Evolutionary conservation across 306 rosid species (phyloP).

Genomic region (Rubus idaeus): DNA sequence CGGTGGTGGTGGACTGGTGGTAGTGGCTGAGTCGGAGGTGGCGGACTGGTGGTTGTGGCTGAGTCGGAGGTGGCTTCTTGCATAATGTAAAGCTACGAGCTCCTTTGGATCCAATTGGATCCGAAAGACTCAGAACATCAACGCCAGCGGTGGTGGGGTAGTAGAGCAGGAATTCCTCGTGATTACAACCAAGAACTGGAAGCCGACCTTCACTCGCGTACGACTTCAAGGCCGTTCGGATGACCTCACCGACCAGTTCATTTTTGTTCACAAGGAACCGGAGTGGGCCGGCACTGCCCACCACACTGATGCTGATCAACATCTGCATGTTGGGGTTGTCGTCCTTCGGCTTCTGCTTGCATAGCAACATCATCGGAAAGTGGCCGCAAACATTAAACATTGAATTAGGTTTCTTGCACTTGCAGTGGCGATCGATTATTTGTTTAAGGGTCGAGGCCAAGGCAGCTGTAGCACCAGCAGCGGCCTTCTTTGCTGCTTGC

Average conservation of each 20-base stretch:
- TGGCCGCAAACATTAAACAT: not conserved
- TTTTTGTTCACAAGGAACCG: conserved; percentile 38
- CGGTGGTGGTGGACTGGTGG: not conserved
- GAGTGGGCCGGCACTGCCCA: conserved; percentile 39
- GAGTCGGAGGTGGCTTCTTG: conserved; percentile 35
- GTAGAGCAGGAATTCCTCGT: conserved; percentile 30
- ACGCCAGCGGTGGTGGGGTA: conserved; percentile 10
- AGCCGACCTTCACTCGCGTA: conserved; percentile 39
- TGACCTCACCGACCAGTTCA: conserved; percentile 27
- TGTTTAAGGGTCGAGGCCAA: conserved; percentile 14
- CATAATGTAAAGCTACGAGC: conserved; percentile 51
- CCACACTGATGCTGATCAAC: conserved; percentile 15
- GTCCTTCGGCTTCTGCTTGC: conserved; percentile 33
- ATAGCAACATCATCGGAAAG: not conserved
- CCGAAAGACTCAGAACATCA: conserved; percentile 54
- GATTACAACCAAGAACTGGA: conserved; percentile 35
- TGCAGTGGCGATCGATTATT: not conserved
- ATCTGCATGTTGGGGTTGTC: not conserved
- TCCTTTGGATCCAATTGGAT: conserved; percentile 49
- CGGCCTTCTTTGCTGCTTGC: not conserved
- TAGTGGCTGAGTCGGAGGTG: too few species aligned
- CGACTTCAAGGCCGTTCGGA: conserved; percentile 31
- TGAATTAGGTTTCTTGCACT: not conserved
- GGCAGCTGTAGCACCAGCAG: conserved; percentile 18
- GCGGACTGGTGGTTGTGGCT: not conserved